A percentile compares a stretch with the other conserved stretches of the same genome.
phyloP scores from a whole-genome alignment of 352 stramenopile species.

The Saprolegnia diclina region DNA sequence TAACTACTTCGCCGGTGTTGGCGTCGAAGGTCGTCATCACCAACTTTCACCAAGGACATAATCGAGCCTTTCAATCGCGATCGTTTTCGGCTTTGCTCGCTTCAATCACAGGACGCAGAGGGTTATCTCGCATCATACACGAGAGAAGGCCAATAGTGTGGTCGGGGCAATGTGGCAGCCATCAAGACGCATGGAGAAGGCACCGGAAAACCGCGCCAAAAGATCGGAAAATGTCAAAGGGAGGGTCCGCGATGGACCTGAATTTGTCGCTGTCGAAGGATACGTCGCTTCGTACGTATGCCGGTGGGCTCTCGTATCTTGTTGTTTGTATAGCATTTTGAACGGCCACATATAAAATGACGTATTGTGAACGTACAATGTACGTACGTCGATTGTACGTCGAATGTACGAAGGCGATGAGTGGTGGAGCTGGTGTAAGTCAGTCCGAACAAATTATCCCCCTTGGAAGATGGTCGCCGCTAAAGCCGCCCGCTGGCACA shows the following conservation, averaged over 20 bases:
- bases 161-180: no score
- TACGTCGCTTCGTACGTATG: neutral
- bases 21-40: no score
- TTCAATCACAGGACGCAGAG: no score
- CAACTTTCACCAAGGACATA: no score
- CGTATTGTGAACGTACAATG: neutral
- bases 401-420: conserved; percentile 16
- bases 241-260: neutral
- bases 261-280: neutral
- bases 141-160: no score
- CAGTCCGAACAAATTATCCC: conserved; percentile 13
- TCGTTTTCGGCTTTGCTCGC: no score
- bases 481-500: conserved; percentile 81
- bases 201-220: no score
- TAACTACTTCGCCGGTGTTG: no score
- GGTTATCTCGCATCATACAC: no score
- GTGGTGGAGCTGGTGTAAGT: conserved; percentile 6
- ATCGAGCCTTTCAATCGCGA: no score
- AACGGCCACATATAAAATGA: neutral
- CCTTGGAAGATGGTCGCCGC: conserved; percentile 18
- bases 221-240: no score
- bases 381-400: neutral
- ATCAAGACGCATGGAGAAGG: no score
- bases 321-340: neutral
- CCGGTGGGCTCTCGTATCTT: neutral